These are phyloP conservation scores for Theobroma cacao DNA, from an alignment of 345 rosid species.

Conservation along the genomic window DNA sequence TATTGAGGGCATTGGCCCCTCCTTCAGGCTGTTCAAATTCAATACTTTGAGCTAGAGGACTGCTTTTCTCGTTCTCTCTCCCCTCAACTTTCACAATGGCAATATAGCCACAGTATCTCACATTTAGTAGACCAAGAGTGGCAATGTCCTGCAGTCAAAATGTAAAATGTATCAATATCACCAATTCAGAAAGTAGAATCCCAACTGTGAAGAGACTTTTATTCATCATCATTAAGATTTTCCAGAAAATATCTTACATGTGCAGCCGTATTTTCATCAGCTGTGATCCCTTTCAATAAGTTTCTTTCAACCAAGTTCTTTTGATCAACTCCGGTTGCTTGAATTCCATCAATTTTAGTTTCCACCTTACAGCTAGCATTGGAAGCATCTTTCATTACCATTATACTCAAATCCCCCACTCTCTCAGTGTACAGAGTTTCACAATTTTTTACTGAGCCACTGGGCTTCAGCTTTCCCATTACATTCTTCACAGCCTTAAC, in stretches of 20 bases:
- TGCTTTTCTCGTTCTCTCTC: slow-evolving; percentile 44
- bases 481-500: slow-evolving; percentile 68
- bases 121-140: slow-evolving; percentile 74
- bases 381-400: slow-evolving; percentile 57
- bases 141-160: slow-evolving; percentile 66
- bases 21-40: slow-evolving; percentile 95
- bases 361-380: slow-evolving; percentile 81
- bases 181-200: slow-evolving; percentile 6
- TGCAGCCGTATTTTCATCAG: slow-evolving; percentile 95
- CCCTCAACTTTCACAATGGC: slow-evolving; percentile 72
- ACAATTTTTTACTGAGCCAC: slow-evolving; percentile 22
- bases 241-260: slow-evolving; percentile 57
- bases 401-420: slow-evolving; percentile 71
- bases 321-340: slow-evolving; percentile 57
- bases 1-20: slow-evolving; percentile 94
- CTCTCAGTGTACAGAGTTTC: slow-evolving; percentile 49
- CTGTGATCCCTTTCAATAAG: slow-evolving; percentile 93
- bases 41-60: slow-evolving; percentile 52
- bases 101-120: slow-evolving; percentile 83
- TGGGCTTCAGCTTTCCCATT: slow-evolving; percentile 37
- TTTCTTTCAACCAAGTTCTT: slow-evolving; percentile 67
- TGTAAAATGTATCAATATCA: slow-evolving; percentile 15
- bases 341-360: slow-evolving; percentile 88
- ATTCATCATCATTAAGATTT: slow-evolving; percentile 17
- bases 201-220: slow-evolving; percentile 9